Base-by-base conservation (phyloP, 23 red algal genomes). In the Gracilaria domingensis region DNA sequence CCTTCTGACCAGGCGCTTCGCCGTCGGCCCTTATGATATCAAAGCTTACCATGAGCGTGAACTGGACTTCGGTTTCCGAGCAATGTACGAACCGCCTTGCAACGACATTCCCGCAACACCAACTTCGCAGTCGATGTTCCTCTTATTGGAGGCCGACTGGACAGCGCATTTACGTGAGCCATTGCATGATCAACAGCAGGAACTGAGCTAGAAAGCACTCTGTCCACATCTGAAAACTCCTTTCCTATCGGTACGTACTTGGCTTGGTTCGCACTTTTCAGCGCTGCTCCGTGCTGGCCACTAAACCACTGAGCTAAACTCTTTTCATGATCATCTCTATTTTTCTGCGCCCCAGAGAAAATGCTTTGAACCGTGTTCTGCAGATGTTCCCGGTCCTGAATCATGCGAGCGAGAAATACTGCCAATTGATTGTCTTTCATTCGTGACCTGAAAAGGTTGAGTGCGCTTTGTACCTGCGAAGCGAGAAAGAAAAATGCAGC, bases 401-500 rank as follows among this genome's bases (percentile, higher is more conserved):
- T 25, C 7, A 88, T 62, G 2, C 93, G 93, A 56, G 93, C 51
- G 0, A 95, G 32, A 66, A 95, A 73, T 12, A 98, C 42, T 33
- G 87, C 91, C 45, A 98, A 72, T 67, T 93, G 90, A 12, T 84
- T 69, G 78, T 98, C 95, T 38, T 86, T 89, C 48, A 94, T 60
- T 50, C 90, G 67, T 2, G 35, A 50, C 20, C 85, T 44, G 13
- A 74, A 35, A 50, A 98, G 32, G n/a, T 73, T 85, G 8, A 94
- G 35, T 4, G 91, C 95, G 21, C 92, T 87, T 25, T 53, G 37
- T 23, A 82, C 45, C 16, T 98, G 76, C 74, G 64, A 53, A n/a
- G 83, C 84, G 11, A 98, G 72, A 18, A 98, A 75, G 60, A 98
- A 94, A 36, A 98, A 93, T 23, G 95, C 89, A 8, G 81, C 59